Evolutionary conservation across 495 filamentous ascomycete genomes (phyloP).

Genomic region (Pyrenula massariospora): DNA sequence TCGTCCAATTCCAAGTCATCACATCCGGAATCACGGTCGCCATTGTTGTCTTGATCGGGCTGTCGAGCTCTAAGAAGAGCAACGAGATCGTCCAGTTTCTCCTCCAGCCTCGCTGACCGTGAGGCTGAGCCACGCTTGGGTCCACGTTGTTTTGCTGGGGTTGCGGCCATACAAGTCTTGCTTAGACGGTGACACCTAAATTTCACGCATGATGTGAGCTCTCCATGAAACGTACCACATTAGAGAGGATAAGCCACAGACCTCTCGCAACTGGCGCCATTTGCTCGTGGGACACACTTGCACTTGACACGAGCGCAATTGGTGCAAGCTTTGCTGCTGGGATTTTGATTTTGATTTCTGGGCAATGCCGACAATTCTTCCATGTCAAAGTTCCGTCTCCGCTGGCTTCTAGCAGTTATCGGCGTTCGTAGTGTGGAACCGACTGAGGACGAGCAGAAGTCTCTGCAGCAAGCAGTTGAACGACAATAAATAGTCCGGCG

Average conservation of each 20-base stretch:
- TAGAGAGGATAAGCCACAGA: constrained; percentile 8
- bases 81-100: constrained; percentile 39
- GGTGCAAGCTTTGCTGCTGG: constrained; percentile 39
- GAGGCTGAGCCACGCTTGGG: constrained; percentile 10
- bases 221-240: not conserved
- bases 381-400: not conserved
- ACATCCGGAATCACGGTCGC: constrained; percentile 2
- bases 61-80: constrained; percentile 24
- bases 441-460: not conserved
- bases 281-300: constrained; percentile 32
- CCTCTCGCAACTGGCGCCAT: constrained; percentile 34
- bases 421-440: not conserved
- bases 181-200: constrained; percentile 36
- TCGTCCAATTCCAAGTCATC: constrained; percentile 7
- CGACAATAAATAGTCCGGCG: not conserved
- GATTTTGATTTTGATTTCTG: not conserved
- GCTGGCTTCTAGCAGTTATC: not conserved
- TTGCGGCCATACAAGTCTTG: constrained; percentile 27
- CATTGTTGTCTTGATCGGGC: not conserved
- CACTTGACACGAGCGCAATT: constrained; percentile 46
- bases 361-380: not conserved
- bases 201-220: not conserved
- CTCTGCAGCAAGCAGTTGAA: not conserved
- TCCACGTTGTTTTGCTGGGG: constrained; percentile 21
- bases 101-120: constrained; percentile 31